Percentiles rank a stretch among this genome's conserved stretches.
Conservation (phyloP, 257 asterid genomes). For the Knoxia roxburghii region DNA sequence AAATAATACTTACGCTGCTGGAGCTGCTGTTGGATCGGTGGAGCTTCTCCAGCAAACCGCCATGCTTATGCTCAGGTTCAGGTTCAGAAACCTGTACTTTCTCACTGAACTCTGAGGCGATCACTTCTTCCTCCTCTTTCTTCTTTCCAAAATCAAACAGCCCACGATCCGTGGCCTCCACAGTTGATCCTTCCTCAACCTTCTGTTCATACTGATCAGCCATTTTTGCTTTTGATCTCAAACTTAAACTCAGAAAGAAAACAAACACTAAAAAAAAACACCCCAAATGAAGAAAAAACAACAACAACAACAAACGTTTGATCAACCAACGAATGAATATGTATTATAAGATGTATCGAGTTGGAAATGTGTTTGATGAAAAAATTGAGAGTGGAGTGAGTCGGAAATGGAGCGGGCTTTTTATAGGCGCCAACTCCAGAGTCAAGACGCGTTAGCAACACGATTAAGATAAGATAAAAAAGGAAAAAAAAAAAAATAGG, state of each 20-base stretch:
- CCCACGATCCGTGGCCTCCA: constrained; percentile 54
- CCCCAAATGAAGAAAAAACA: too few species aligned
- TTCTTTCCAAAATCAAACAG: constrained; percentile 47
- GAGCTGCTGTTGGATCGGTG: constrained; percentile 42
- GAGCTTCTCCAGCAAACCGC: constrained; percentile 43
- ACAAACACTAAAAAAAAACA: too few species aligned
- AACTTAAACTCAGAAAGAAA: background rate
- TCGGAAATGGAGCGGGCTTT: constrained; percentile 11
- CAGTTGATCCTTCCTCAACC: constrained; percentile 25
- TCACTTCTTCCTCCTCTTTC: constrained; percentile 41
- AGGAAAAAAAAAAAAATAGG: background rate
- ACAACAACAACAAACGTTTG: too few species aligned
- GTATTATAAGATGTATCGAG: too few species aligned
- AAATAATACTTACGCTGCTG: constrained; percentile 80
- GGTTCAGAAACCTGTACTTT: constrained; percentile 53
- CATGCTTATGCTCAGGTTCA: constrained; percentile 39
- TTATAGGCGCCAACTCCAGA: constrained; percentile 40
- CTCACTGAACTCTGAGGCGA: constrained; percentile 44
- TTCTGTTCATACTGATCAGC: constrained; percentile 38
- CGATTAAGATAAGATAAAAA: constrained; percentile 21
- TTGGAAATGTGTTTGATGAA: background rate
- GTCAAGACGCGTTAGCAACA: constrained; percentile 54
- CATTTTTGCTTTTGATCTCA: constrained; percentile 24
- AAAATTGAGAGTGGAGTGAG: background rate
- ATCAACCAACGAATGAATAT: too few species aligned